These are phyloP conservation scores for Kwoniella newhampshirensis DNA, from an alignment of 768 basidiomycete species.

Conservation along the genomic window DNA sequence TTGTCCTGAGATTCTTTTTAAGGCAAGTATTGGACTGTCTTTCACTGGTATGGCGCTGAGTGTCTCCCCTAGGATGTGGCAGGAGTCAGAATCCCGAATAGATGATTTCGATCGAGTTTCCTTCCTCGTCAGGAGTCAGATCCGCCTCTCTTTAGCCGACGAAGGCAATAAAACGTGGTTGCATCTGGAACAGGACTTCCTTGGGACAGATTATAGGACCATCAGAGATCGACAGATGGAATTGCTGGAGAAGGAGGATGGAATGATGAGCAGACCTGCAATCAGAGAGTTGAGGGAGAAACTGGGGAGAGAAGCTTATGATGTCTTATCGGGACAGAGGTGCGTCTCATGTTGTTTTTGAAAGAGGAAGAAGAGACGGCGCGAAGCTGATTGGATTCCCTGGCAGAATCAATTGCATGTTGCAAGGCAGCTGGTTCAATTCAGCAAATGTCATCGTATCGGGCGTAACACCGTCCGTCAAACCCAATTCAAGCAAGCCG, in stretches of 20 bases:
- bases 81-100: constrained; percentile 37
- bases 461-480: constrained; percentile 19
- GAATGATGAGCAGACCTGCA: constrained; percentile 28
- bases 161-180: constrained; percentile 43
- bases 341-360: constrained; percentile 11
- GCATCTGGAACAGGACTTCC: constrained; percentile 41
- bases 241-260: constrained; percentile 46
- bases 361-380: background rate
- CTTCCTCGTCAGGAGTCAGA: constrained; percentile 38
- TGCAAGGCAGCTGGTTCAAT: constrained; percentile 49
- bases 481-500: constrained; percentile 32
- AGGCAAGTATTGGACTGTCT: constrained; percentile 15
- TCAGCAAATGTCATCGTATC: constrained; percentile 24
- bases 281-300: constrained; percentile 39
- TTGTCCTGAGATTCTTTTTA: constrained; percentile 44
- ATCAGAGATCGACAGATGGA: constrained; percentile 48
- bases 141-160: constrained; percentile 36
- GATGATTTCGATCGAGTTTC: constrained; percentile 36
- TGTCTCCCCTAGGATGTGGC: constrained; percentile 38
- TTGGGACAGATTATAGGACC: constrained; percentile 39
- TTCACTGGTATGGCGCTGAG: background rate
- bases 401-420: constrained; percentile 42
- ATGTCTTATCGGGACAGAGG: constrained; percentile 43
- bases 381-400: background rate
- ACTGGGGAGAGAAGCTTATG: constrained; percentile 37